Conservation (phyloP, 768 basidiomycete species). For the Suillus placidus region DNA sequence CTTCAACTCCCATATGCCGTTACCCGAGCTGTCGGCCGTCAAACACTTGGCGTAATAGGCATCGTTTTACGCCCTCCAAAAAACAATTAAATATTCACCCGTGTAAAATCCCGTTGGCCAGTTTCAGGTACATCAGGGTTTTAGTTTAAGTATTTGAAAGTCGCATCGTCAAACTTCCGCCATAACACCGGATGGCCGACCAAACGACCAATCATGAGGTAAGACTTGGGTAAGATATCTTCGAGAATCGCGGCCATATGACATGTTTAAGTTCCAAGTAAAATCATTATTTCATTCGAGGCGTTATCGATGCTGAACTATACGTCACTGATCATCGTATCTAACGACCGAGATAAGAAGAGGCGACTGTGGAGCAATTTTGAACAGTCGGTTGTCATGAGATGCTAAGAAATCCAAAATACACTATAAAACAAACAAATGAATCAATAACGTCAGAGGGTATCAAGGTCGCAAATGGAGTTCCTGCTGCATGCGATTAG, state of each 20-base stretch:
- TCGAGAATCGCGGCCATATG: neutral
- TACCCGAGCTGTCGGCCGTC: no score
- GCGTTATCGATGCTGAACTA: neutral
- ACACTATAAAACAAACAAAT: neutral
- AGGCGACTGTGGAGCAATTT: neutral
- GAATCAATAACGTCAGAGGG: neutral
- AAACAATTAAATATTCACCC: neutral
- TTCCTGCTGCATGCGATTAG: slow-evolving; percentile 6
- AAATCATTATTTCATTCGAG: slow-evolving; percentile 4
- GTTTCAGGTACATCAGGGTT: neutral
- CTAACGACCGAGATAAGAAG: neutral
- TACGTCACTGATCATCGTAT: neutral
- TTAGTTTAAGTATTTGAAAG: neutral
- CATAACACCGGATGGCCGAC: neutral
- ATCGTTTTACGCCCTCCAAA: neutral
- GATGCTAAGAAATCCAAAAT: neutral
- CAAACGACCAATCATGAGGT: neutral
- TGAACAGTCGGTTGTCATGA: slow-evolving; percentile 1
- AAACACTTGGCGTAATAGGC: neutral
- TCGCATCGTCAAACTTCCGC: neutral
- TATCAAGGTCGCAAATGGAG: neutral
- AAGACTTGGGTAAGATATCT: neutral
- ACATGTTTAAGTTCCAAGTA: neutral
- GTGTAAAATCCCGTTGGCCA: neutral
- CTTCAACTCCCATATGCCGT: slow-evolving; percentile 2